phyloP scores from a whole-genome alignment of 108 stramenopile species.

The Bacterosira constricta region DNA sequence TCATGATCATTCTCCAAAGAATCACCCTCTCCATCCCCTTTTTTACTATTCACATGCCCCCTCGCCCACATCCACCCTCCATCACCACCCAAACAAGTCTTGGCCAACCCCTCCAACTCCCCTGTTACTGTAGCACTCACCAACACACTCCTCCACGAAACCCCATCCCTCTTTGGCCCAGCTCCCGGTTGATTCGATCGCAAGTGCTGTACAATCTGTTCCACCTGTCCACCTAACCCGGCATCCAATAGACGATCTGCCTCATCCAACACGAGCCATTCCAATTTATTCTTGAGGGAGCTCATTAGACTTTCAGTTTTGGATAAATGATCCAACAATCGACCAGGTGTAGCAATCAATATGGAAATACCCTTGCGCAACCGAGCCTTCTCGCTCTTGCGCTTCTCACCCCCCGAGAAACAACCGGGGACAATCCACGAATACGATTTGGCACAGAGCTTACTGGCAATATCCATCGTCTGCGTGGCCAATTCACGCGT shows the following conservation, averaged over 20 bases:
- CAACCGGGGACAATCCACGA: conserved; percentile 90
- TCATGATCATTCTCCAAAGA: not conserved
- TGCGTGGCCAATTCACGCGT: conserved; percentile 94
- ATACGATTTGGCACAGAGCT: conserved; percentile 64
- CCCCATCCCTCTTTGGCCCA: conserved; percentile 31
- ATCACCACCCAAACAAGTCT: conserved; percentile 59
- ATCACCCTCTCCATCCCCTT: not conserved
- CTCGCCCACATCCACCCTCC: conserved; percentile 71
- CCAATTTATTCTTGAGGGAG: conserved; percentile 66
- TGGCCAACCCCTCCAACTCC: conserved; percentile 67
- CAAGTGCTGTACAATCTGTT: conserved; percentile 81
- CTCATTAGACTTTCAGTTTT: conserved; percentile 81
- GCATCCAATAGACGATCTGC: conserved; percentile 92
- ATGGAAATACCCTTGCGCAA: conserved; percentile 92
- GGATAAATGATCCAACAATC: conserved; percentile 93
- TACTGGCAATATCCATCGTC: conserved; percentile 64
- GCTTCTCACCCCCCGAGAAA: conserved; percentile 92
- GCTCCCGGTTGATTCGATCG: conserved; percentile 68
- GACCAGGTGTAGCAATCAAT: conserved; percentile 97
- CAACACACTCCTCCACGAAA: conserved; percentile 76
- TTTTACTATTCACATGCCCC: conserved; percentile 21
- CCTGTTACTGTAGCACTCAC: conserved; percentile 89
- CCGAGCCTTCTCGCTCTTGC: conserved; percentile 95
- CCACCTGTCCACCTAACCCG: conserved; percentile 90
- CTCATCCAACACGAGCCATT: conserved; percentile 96